Evolutionary conservation across 257 asterid species (phyloP).

Genomic region (Schizonepeta tenuifolia): DNA sequence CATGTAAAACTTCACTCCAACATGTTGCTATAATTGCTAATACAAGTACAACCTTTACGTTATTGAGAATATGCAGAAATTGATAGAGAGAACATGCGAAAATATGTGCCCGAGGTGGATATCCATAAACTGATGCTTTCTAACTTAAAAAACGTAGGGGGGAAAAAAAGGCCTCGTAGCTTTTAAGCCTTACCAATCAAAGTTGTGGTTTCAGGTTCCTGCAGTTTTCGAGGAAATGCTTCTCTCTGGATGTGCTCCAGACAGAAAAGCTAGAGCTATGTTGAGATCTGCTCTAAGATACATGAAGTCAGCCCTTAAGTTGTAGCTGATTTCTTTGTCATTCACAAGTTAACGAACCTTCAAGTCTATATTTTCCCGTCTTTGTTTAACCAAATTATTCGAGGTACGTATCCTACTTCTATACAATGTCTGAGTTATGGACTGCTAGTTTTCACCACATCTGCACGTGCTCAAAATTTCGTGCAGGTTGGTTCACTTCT

Average conservation of each 20-base stretch:
- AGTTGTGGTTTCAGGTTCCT: slow-evolving; percentile 69
- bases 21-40: neutral
- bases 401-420: slow-evolving; percentile 29
- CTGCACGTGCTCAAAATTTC: neutral
- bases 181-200: neutral
- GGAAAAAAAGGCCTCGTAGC: no score
- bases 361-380: slow-evolving; percentile 21
- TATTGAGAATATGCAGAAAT: no score
- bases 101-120: no score
- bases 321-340: slow-evolving; percentile 39
- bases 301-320: slow-evolving; percentile 66
- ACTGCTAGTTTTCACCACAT: neutral
- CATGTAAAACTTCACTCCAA: neutral
- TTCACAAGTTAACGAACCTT: neutral
- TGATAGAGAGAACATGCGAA: no score
- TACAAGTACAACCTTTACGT: no score
- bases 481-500: slow-evolving; percentile 13
- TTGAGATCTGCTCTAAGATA: slow-evolving; percentile 87
- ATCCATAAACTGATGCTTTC: no score
- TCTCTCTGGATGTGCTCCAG: slow-evolving; percentile 80
- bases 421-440: neutral
- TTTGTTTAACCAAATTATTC: neutral
- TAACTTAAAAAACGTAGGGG: no score
- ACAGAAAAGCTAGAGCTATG: slow-evolving; percentile 95
- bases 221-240: slow-evolving; percentile 95